phyloP scores from a whole-genome alignment of 2,329 filamentous ascomycete species.

The Colletotrichum neosansevieriae region DNA sequence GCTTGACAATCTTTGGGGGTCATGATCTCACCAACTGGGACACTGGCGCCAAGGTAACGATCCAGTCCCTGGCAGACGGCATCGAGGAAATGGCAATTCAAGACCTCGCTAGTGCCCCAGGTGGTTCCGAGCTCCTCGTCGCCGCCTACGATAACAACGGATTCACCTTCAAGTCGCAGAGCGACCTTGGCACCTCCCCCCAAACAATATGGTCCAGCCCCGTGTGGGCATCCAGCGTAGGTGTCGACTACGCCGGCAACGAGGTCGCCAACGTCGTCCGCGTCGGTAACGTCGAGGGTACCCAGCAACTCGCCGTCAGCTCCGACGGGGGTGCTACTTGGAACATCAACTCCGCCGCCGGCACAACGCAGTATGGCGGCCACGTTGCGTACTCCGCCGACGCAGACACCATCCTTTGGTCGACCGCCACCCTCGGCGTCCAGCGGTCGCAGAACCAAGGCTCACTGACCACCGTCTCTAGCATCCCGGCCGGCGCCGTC shows the following conservation, averaged over 20 bases:
- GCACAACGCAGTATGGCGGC: conserved; percentile 57
- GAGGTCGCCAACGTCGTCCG: conserved; percentile 61
- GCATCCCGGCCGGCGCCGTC: conserved; percentile 58
- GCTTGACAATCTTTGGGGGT: conserved; percentile 65
- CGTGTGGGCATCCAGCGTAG: conserved; percentile 57
- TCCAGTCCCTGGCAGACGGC: conserved; percentile 64
- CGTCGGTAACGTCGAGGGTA: conserved; percentile 59
- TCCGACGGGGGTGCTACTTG: conserved; percentile 63
- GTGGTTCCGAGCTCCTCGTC: conserved; percentile 64
- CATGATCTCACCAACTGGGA: conserved; percentile 68
- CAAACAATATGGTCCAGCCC: conserved; percentile 60
- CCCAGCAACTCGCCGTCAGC: conserved; percentile 61
- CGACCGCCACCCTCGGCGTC: conserved; percentile 55
- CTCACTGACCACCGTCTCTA: conserved; percentile 58
- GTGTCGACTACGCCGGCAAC: conserved; percentile 65
- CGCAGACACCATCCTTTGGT: conserved; percentile 63
- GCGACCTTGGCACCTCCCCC: conserved; percentile 56
- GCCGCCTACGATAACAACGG: conserved; percentile 65
- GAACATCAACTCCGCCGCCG: conserved; percentile 60
- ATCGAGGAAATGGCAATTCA: conserved; percentile 67
- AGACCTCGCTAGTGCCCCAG: conserved; percentile 61
- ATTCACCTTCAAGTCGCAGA: conserved; percentile 58
- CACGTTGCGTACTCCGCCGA: conserved; percentile 64
- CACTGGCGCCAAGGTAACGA: conserved; percentile 53
- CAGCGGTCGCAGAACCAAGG: conserved; percentile 56